Percentiles rank a stretch among this genome's conserved stretches.
These are phyloP conservation scores for Cinnamomum chago DNA, from an alignment of 164 flowering plant genomes.

Conservation along the genomic window DNA sequence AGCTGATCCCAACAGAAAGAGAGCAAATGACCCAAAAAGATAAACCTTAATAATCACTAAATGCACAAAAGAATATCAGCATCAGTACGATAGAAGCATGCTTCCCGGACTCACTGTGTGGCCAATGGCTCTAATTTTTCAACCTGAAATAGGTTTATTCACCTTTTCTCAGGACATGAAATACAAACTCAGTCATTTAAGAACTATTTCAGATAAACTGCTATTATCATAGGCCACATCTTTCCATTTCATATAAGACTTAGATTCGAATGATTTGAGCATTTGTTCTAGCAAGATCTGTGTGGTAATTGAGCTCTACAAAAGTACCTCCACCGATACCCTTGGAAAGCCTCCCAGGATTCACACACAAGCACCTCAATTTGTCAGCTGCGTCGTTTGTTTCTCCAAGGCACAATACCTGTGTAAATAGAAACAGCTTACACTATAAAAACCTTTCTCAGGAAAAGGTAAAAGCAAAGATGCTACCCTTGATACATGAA, in stretches of 20 bases:
- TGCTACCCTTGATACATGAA: not conserved
- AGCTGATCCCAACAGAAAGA: too few relatives aligned
- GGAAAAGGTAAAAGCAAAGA: not conserved
- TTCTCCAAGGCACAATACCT: slow-evolving; percentile 58
- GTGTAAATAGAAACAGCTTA: not conserved
- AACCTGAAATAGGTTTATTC: too few relatives aligned
- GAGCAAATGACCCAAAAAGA: too few relatives aligned
- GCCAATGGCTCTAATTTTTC: too few relatives aligned
- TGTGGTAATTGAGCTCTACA: slow-evolving; percentile 62
- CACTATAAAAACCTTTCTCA: not conserved
- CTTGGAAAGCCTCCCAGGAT: slow-evolving; percentile 92
- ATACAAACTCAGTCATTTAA: too few relatives aligned
- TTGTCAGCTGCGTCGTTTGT: slow-evolving; percentile 38
- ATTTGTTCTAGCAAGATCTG: slow-evolving; percentile 40
- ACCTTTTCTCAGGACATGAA: too few relatives aligned
- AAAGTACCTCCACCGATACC: slow-evolving; percentile 94
- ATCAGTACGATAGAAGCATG: too few relatives aligned
- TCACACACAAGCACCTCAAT: slow-evolving; percentile 64
- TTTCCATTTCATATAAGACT: not conserved
- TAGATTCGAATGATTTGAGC: slow-evolving; percentile 76
- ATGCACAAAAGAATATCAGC: too few relatives aligned
- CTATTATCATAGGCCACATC: too few relatives aligned
- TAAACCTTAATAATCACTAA: too few relatives aligned
- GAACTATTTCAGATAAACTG: too few relatives aligned
- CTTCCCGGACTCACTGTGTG: too few relatives aligned